Evolutionary conservation across 305 asterid species (phyloP).

Genomic region (Striga hermonthica): DNA sequence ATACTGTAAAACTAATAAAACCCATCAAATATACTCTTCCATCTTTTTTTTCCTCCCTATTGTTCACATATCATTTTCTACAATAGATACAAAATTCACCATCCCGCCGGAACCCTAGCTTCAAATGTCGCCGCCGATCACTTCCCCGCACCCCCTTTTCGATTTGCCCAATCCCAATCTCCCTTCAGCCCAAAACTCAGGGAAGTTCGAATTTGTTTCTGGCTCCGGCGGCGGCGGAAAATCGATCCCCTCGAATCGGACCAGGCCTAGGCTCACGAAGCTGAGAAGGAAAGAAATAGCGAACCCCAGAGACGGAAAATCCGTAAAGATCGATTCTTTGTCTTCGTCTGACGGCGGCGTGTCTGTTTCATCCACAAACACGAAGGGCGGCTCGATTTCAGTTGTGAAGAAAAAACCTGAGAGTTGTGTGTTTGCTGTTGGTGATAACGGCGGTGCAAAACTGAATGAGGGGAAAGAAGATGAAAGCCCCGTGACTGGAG

Average conservation of each 20-base stretch:
- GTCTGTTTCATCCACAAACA: not conserved
- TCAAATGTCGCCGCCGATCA: conserved; percentile 39
- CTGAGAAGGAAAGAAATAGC: conserved; percentile 43
- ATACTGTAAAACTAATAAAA: conserved; percentile 28
- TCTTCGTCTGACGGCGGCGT: conserved; percentile 22
- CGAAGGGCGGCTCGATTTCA: conserved; percentile 21
- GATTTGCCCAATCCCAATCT: conserved; percentile 34
- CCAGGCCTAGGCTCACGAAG: conserved; percentile 54
- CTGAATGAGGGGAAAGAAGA: no score
- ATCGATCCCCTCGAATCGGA: conserved; percentile 33
- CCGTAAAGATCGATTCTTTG: conserved; percentile 26
- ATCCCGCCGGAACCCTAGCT: conserved; percentile 29
- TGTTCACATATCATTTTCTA: not conserved
- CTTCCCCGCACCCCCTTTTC: conserved; percentile 31
- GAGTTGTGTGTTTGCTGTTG: conserved; percentile 23
- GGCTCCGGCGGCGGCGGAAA: conserved; percentile 34
- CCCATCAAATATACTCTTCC: conserved; percentile 27
- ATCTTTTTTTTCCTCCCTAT: not conserved
- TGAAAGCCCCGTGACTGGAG: conserved; percentile 28
- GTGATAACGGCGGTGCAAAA: conserved; percentile 6
- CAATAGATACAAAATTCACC: conserved; percentile 5
- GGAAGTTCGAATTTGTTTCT: conserved; percentile 31
- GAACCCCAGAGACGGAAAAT: conserved; percentile 28
- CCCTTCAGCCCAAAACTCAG: conserved; percentile 21
- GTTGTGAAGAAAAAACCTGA: conserved; percentile 21